These are phyloP conservation scores for Ophiostoma sp. DNA, from an alignment of 2,329 filamentous ascomycete species.

Conservation along the genomic window DNA sequence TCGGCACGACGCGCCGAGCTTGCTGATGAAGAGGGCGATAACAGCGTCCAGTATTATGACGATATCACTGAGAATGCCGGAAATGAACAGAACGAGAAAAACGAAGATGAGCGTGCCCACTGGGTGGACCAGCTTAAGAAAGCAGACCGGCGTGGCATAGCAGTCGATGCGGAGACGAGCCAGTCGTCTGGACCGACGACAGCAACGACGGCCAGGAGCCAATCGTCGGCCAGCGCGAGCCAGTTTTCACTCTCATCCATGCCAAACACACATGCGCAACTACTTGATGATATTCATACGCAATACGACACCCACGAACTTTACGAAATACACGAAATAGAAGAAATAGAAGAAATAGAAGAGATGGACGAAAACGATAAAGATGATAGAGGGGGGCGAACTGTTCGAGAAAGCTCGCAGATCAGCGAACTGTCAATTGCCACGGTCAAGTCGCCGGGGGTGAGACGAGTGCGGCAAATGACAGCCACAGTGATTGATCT, in stretches of 20 bases:
- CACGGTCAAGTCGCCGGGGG: slow-evolving; percentile 7
- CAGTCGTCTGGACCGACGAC: slow-evolving; percentile 30
- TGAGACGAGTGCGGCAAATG: not conserved
- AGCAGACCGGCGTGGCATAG: slow-evolving; percentile 43
- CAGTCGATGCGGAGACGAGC: slow-evolving; percentile 44
- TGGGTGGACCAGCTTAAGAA: slow-evolving; percentile 59
- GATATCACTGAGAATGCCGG: not conserved
- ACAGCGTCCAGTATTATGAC: not conserved
- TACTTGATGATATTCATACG: not conserved
- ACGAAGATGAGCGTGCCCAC: slow-evolving; percentile 26
- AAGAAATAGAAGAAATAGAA: not conserved
- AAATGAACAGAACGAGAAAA: not conserved
- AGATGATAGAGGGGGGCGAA: not conserved
- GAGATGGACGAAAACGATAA: not conserved
- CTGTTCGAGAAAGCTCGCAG: not conserved
- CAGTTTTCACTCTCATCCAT: slow-evolving; percentile 1
- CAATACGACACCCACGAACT: not conserved
- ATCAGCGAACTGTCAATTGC: slow-evolving; percentile 14
- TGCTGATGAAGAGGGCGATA: slow-evolving; percentile 1
- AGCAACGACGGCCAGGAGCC: slow-evolving; percentile 2
- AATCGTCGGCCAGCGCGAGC: not conserved
- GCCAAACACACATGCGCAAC: not conserved
- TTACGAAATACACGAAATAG: not conserved
- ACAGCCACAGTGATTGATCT: slow-evolving; percentile 18
- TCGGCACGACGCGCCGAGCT: slow-evolving; percentile 28